Evolutionary conservation across 768 basidiomycete species (phyloP), one percentile per base, ranked within the genome.

Genomic region (Boletus reticuloceps): DNA sequence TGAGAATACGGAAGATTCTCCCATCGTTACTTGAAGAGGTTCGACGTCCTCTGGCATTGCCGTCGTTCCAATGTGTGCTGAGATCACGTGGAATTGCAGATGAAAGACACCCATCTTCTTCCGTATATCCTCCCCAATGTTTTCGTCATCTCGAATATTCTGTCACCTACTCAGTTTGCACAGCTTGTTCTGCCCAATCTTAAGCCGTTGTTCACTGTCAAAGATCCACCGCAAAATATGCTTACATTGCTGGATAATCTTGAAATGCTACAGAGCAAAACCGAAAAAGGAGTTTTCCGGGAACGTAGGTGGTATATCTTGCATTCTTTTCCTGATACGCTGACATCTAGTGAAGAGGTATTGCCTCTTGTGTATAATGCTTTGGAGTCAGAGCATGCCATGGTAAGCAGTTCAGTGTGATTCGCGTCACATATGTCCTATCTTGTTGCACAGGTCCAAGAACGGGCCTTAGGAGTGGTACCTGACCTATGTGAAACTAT

Each of bases 161-260:
- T 98, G 47, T 83, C 89, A 7, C 81, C 91, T 6, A 66, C 79
- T 14, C 93, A 95, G 64, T 99, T 99, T 65, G 86, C 88, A 1
- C 75, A 77, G 17, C 75, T 81, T 51, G 94, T 98, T 4, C 76
- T 98, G 5, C 93, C 94, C 1, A 89, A 86, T 63, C 78, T 98
- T 36, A 94, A 89, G 65, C 96, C 95, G 0, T 72, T 99, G 17
- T 99, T 99, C 59, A 78, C 76, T 0, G 76, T 98, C 65, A 94
- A 90, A 69, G 97, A 99, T 64, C 96, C 97, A 17, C 95, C 96
- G 0, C 95, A 98, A 72, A 97, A 95, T 60, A 96, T 98, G 91
- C 71, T 98, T 48, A 94, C 94, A 0, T 74, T 99, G 25, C 71
- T 99, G 43, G 94, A 98, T 63, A 96, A 96, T 64, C 78, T 99